Evolutionary conservation across 1,284 basidiomycete species (phyloP), one percentile per base, ranked within the genome.

Genomic region (Irpex sp.): DNA sequence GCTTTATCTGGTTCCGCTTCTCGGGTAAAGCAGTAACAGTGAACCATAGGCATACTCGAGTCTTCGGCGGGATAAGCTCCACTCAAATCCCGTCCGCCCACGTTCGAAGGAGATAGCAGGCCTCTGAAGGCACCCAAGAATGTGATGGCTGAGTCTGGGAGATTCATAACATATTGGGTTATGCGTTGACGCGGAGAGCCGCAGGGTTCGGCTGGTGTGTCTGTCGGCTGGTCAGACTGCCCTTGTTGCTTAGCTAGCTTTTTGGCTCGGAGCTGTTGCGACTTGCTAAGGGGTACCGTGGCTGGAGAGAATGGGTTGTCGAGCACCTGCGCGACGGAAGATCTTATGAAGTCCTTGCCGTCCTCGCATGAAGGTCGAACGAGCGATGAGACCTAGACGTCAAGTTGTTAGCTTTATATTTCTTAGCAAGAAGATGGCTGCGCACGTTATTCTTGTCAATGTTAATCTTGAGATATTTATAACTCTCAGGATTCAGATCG

Each of bases 21-120:
- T 64, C 94, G 88, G 45, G 94, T 95, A 74, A 99, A 99, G 77
- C 95, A 98, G 74, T 99, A 91, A 64, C 94, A 96, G 72, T 99
- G 97, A 7, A 99, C 82, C 81, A 94, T 85, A 0, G 97, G 96
- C 85, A 94, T 87, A 53, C 59, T 60, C 61, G 62, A 65, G 60
- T 66, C 52, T 51, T 57, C 67, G n/a, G 77, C 73, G 73, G 12
- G 12, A 42, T 89, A 90, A 63, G 81, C 65, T 3, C 72, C 74
- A 61, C 72, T 69, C 63, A 79, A 74, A 64, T 75, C 77, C 65
- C 74, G 71, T 49, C 72, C 69, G 16, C 66, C 66, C 49, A 69
- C 66, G 53, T 70, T 69, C 54, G 73, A 77, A 42, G 71, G 71
- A 45, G 75, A 75, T 71, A 90, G 81, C 65, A 91, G 77, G 0